A percentile compares a stretch with the other conserved stretches of the same genome.
These are phyloP conservation scores for Flaveria trinervia DNA, from an alignment of 129 eudicot genomes.

Conservation along the genomic window DNA sequence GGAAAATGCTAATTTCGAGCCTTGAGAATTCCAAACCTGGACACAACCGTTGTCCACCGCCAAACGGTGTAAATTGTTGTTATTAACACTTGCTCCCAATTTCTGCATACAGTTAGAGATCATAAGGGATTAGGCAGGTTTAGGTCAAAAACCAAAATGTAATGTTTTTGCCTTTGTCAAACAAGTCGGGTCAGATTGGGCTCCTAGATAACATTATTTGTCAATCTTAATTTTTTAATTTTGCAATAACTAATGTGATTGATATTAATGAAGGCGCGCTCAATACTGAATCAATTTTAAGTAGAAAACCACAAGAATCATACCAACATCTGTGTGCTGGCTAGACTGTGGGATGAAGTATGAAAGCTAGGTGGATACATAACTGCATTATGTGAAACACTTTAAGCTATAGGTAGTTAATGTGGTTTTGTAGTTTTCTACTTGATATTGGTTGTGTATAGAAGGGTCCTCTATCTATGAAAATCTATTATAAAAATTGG, in stretches of 20 bases:
- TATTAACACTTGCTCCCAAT: slow-evolving; percentile 49
- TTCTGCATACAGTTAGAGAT: slow-evolving; percentile 41
- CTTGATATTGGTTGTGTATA: not conserved
- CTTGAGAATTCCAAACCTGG: slow-evolving; percentile 92
- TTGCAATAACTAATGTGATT: not conserved
- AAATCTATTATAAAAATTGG: not conserved
- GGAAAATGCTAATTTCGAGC: slow-evolving; percentile 91
- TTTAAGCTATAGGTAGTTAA: not conserved
- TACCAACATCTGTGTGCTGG: not conserved
- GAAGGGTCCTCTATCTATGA: not conserved
- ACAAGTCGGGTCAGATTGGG: not conserved
- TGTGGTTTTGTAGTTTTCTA: not conserved
- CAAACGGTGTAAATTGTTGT: slow-evolving; percentile 90
- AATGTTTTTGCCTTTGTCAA: not conserved
- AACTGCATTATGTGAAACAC: not conserved
- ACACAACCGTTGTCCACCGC: slow-evolving; percentile 98
- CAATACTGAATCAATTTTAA: not conserved
- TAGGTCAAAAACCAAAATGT: not conserved
- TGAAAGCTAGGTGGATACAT: not conserved
- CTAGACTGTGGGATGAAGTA: no score
- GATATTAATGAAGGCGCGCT: not conserved
- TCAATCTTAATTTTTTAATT: no score
- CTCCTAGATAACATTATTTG: not conserved
- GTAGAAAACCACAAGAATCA: not conserved
- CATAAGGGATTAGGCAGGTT: not conserved